Base-by-base conservation (phyloP, 2,329 filamentous ascomycete genomes). In the Canariomyces notabilis region DNA sequence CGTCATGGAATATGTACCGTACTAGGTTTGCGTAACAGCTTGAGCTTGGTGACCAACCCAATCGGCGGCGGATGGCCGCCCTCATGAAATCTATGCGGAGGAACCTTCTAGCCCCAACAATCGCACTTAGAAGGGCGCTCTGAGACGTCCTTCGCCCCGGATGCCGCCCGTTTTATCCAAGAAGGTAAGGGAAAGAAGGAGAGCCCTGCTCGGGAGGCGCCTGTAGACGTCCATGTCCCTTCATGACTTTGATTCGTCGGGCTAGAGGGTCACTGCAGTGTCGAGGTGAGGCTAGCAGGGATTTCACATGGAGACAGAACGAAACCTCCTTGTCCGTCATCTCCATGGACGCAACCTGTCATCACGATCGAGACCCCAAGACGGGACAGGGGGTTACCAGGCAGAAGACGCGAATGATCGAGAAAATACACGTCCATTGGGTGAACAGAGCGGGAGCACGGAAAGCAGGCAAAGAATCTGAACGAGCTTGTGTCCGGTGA, bases 251-350 rank as follows among this genome's bases (percentile, higher is more conserved):
- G 43, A 42, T 49, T 41, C 15, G 8, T 42, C 34, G 37, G 37
- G 41, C 18, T 32, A 37, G 42, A 45, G 50, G 50, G 47, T 35
- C 18, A 46, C 49, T 55, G 55, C 56, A 56, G 51, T 49, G 56
- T 57, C 56, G 53, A 57, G 55, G 55, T 57, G 55, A 56, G 50
- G 53, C 20, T 18, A 41, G 26, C 9, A 29, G 26, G 37, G 38
- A 42, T 32, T 46, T 46, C 48, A 44, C 46, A 21, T 32, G 36
- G 33, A 26, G 18, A n/a, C 18, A 19, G 32, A 43, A 41, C 42
- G 44, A 51, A 44, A 38, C 43, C 19, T 7, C n/a, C 22, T 14
- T 5, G 29, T 31, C 34, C 21, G 20, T 8, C 8, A 29, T 7
- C 23, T 16, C 6, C 26, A 37, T 36, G 35, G 43, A 46, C 31